These are phyloP conservation scores for Athelia sp. DNA, from an alignment of 1,284 basidiomycete species.

Conservation along the genomic window DNA sequence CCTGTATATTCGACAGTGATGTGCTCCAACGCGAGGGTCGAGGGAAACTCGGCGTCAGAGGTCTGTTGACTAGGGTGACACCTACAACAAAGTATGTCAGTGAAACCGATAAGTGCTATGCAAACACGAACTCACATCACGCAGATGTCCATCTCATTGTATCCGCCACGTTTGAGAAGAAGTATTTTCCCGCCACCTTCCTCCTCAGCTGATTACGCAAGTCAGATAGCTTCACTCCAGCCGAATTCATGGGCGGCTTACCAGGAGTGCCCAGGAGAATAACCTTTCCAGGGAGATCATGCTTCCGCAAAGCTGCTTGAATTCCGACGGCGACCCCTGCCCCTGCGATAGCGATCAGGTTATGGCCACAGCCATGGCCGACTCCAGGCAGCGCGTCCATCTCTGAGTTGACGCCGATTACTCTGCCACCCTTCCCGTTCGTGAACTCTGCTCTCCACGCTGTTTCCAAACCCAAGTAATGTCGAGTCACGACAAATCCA, in stretches of 20 bases:
- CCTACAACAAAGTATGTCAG: slow-evolving; percentile 30
- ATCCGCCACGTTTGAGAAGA: slow-evolving; percentile 68
- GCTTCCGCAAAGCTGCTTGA: slow-evolving; percentile 60
- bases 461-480: slow-evolving; percentile 64
- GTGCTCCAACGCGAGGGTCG: slow-evolving; percentile 53
- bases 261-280: slow-evolving; percentile 83
- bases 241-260: slow-evolving; percentile 30
- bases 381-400: slow-evolving; percentile 65
- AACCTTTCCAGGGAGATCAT: slow-evolving; percentile 66
- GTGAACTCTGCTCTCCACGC: slow-evolving; percentile 75
- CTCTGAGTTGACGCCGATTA: slow-evolving; percentile 66
- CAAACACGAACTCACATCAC: too few species aligned
- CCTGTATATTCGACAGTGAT: slow-evolving; percentile 65
- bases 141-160: slow-evolving; percentile 73
- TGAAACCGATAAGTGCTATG: slow-evolving; percentile 1
- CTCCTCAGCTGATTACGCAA: slow-evolving; percentile 88
- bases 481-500: slow-evolving; percentile 57
- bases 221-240: too few species aligned
- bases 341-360: slow-evolving; percentile 80
- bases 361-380: slow-evolving; percentile 83
- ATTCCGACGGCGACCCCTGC: slow-evolving; percentile 73
- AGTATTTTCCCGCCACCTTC: slow-evolving; percentile 73
- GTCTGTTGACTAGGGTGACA: slow-evolving; percentile 46
- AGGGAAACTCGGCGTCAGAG: slow-evolving; percentile 34
- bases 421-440: slow-evolving; percentile 53